A percentile compares a stretch with the other conserved stretches of the same genome.
phyloP scores from a whole-genome alignment of 805 yeast species.

The Candida stauntonica region DNA sequence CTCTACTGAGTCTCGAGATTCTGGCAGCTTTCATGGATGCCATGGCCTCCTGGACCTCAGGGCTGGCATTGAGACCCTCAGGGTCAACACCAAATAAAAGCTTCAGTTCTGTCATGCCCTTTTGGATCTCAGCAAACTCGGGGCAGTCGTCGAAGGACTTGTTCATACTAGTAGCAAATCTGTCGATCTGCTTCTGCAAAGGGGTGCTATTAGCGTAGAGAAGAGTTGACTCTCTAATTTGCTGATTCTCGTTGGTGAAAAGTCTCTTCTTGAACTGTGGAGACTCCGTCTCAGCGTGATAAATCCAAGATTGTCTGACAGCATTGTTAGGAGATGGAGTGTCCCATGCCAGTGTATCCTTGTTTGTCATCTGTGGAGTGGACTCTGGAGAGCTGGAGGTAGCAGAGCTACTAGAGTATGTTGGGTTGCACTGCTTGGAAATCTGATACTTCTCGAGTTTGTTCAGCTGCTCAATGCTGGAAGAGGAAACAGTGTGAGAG shows the following conservation, averaged over 20 bases:
- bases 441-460: conserved; percentile 23
- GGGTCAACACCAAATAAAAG: conserved; percentile 4
- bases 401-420: conserved; percentile 6
- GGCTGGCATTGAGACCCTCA: neutral
- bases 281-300: conserved; percentile 14
- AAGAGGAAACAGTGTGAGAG: conserved; percentile 14
- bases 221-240: conserved; percentile 5
- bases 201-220: conserved; percentile 5
- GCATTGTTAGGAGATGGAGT: conserved; percentile 22
- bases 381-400: conserved; percentile 2
- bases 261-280: neutral
- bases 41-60: conserved; percentile 14
- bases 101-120: conserved; percentile 6
- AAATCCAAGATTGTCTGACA: conserved; percentile 25
- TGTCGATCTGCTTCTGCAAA: conserved; percentile 6
- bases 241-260: conserved; percentile 1
- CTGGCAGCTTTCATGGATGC: conserved; percentile 20
- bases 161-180: conserved; percentile 5
- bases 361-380: conserved; percentile 5
- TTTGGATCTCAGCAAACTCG: conserved; percentile 9
- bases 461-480: conserved; percentile 22
- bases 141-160: conserved; percentile 11
- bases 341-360: conserved; percentile 16
- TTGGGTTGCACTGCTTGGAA: conserved; percentile 17
- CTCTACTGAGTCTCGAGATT: conserved; percentile 16